phyloP scores from a whole-genome alignment of 2,329 filamentous ascomycete species.

The Leptographium galeiforme region DNA sequence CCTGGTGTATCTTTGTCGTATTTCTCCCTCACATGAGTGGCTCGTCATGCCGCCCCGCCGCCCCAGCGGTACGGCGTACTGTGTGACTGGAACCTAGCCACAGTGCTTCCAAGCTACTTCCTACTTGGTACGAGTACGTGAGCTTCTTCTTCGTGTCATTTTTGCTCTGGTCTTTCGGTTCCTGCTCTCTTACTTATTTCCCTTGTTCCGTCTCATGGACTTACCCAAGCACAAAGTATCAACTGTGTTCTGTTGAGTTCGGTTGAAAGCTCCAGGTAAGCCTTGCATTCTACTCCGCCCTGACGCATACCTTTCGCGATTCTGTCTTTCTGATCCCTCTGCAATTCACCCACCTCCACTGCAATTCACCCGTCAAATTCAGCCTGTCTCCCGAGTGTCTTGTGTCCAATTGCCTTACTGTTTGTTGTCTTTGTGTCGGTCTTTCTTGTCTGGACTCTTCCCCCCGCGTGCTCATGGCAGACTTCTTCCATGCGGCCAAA shows the following conservation, averaged over 20 bases:
- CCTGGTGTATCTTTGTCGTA: slow-evolving; percentile 1
- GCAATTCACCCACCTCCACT: too few relatives aligned
- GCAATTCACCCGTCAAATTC: too few relatives aligned
- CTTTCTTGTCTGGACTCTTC: too few relatives aligned
- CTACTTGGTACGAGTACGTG: neutral
- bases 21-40: slow-evolving; percentile 5
- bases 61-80: neutral
- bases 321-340: too few relatives aligned
- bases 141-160: slow-evolving; percentile 2
- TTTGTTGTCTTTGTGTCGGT: too few relatives aligned
- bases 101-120: neutral
- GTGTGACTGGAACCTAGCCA: slow-evolving; percentile 2
- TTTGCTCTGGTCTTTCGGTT: neutral
- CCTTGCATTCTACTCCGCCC: neutral
- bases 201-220: too few relatives aligned
- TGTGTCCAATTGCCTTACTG: too few relatives aligned
- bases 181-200: neutral
- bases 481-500: too few relatives aligned
- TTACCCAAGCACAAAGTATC: neutral
- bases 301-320: too few relatives aligned
- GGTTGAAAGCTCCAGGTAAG: neutral
- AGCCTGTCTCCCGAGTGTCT: too few relatives aligned
- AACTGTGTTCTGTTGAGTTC: too few relatives aligned
- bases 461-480: too few relatives aligned
- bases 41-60: neutral